Base-by-base conservation (phyloP, 2,329 filamentous ascomycete species). In the Cladosporium oxysporum region DNA sequence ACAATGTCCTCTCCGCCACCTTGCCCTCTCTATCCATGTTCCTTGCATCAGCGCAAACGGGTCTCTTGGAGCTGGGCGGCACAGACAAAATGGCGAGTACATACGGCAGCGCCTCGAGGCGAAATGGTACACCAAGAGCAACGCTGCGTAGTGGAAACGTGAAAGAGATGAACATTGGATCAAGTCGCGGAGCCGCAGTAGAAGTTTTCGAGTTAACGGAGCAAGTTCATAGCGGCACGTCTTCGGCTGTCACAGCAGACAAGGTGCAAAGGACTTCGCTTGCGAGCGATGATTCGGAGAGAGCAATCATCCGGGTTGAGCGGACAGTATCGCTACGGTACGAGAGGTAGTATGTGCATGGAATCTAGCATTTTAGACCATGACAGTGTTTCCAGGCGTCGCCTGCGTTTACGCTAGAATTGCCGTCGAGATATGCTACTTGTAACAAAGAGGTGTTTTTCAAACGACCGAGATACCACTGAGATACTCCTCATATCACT, bases 21-120 rank as follows among this genome's bases (percentile, higher is more conserved):
- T 37, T 67, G 2, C 66, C 66, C 4, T 67, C 64, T 21, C 33
- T 67, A 16, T 49, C 35, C 16, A 62, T 66, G 18, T 59, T 67
- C 52, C 33, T 66, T 26, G 57, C 59, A 5, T 50, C 44, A 5
- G 44, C 35, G 1, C 44, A 50, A 2, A 62, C 59, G 3, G 59
- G 59, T 10, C 26, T 50, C 2, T 29, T 62, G 29, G 59, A 58
- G 14, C 21, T 60, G 58, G 58, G 58, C n/a, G 58, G 26, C 33
- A 60, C 37, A n/a, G 33, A 35, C 21, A 58, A 35, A 18, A 33
- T 41, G 23, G 44, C 58, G 26, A 31, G 41, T n/a, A 50, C 58
- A 6, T 60, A 60, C 18, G 58, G 58, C 28, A 49, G 58, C 41
- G 58, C 37, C 33, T 60, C 58, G 16, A 41, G 57, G 23, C 12